These are phyloP conservation scores for Porcisia hertigi DNA, from an alignment of 208 protist genomes.

Conservation along the genomic window DNA sequence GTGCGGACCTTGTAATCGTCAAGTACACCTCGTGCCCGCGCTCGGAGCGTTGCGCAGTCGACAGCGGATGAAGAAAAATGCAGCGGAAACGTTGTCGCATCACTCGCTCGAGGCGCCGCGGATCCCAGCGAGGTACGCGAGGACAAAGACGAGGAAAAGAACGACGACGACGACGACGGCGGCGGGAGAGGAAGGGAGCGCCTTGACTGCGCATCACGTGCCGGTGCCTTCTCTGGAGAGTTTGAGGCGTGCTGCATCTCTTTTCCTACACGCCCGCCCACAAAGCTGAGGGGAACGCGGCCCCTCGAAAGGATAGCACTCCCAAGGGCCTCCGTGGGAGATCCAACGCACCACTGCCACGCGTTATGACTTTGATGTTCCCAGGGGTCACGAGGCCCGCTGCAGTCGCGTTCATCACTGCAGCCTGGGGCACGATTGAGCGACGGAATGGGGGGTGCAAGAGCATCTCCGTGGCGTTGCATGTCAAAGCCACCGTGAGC, in stretches of 20 bases:
- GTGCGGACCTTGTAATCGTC: slow-evolving; percentile 17
- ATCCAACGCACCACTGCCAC: neutral
- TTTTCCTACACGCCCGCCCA: neutral
- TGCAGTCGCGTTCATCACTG: neutral
- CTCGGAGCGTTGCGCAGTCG: slow-evolving; percentile 6
- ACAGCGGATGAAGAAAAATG: neutral
- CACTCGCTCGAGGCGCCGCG: neutral
- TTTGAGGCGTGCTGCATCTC: neutral
- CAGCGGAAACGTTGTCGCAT: neutral
- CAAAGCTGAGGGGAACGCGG: slow-evolving; percentile 13
- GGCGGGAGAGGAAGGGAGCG: neutral
- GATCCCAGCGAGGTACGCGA: neutral
- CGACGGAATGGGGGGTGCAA: neutral
- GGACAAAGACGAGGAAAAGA: neutral
- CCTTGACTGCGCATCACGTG: neutral
- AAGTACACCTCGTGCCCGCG: slow-evolving; percentile 12
- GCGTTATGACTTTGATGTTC: neutral
- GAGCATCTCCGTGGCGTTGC: slow-evolving; percentile 16
- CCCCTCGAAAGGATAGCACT: slow-evolving; percentile 1
- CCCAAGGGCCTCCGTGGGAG: neutral
- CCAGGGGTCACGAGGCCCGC: neutral
- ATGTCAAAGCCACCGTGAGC: slow-evolving; percentile 13
- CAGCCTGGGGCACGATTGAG: neutral
- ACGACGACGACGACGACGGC: neutral
- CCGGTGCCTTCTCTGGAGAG: neutral